Evolutionary conservation across 2,329 filamentous ascomycete species (phyloP).

Genomic region (Thermothelomyces thermophilus): DNA sequence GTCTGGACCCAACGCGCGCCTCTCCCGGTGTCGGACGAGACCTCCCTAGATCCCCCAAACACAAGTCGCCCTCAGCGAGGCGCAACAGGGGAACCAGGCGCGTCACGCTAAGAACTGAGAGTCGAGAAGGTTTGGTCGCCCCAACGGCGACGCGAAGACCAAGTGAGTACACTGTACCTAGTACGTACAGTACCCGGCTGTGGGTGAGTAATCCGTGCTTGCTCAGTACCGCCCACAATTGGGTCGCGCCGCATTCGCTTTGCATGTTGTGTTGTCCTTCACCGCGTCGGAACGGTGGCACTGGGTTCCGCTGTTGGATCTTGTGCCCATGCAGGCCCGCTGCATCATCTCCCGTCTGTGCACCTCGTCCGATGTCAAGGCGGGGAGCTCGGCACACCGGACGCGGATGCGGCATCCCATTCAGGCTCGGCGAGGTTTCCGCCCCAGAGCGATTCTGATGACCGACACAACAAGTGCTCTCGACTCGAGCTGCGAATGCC

Average conservation of each 20-base stretch:
- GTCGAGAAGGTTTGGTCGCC: neutral
- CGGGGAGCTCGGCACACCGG: constrained; percentile 16
- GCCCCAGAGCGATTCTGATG: too few species aligned
- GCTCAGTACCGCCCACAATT: too few species aligned
- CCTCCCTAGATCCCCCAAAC: neutral
- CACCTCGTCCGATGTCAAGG: constrained; percentile 17
- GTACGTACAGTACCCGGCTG: too few species aligned
- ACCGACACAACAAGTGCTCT: too few species aligned
- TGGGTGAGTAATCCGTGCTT: too few species aligned
- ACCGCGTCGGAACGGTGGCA: neutral
- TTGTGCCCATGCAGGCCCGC: constrained; percentile 10
- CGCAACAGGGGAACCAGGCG: too few species aligned
- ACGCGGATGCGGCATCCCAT: neutral
- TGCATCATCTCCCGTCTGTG: constrained; percentile 12
- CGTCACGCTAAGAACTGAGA: too few species aligned
- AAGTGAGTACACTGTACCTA: too few species aligned
- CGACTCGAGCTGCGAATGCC: too few species aligned
- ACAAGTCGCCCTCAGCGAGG: neutral
- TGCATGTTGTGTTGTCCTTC: neutral
- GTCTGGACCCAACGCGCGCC: too few species aligned
- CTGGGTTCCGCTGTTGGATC: neutral
- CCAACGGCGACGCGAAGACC: neutral
- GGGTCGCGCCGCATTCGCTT: too few species aligned
- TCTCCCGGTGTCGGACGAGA: neutral
- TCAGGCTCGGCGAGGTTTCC: too few species aligned